These are phyloP conservation scores for Inosperma sp. DNA, from an alignment of 768 basidiomycete species.

Conservation along the genomic window DNA sequence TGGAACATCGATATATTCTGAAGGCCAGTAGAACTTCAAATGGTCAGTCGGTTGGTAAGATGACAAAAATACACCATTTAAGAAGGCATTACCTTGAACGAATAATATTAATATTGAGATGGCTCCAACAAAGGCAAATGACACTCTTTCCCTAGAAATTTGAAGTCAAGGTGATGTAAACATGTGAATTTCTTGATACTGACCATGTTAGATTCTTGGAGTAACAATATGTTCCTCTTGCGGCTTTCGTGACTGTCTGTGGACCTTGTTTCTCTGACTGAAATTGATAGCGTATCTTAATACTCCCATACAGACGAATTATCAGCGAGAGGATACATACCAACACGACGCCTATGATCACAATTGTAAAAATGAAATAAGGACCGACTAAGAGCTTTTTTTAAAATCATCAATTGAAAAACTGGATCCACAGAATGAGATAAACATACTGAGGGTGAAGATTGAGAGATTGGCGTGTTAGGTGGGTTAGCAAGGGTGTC, in stretches of 20 bases:
- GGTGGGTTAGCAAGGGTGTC: slow-evolving; percentile 11
- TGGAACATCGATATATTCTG: slow-evolving; percentile 14
- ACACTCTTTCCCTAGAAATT: slow-evolving; percentile 14
- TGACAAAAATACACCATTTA: not conserved
- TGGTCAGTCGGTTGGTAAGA: not conserved
- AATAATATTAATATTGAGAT: slow-evolving; percentile 17
- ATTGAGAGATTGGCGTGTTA: slow-evolving; percentile 10
- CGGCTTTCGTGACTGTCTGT: slow-evolving; percentile 9
- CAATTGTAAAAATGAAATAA: slow-evolving; percentile 18
- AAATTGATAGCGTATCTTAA: not conserved
- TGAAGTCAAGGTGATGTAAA: not conserved
- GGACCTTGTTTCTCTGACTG: slow-evolving; percentile 18
- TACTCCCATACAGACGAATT: not conserved
- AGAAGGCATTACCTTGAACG: slow-evolving; percentile 17
- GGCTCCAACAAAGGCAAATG: slow-evolving; percentile 15
- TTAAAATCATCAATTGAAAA: not conserved
- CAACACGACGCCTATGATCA: slow-evolving; percentile 19
- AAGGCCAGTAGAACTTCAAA: slow-evolving; percentile 16
- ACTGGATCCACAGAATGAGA: not conserved
- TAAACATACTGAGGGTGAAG: slow-evolving; percentile 7
- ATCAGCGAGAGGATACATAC: slow-evolving; percentile 6
- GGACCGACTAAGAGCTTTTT: slow-evolving; percentile 18
- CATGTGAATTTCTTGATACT: not conserved
- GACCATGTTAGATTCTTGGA: slow-evolving; percentile 17
- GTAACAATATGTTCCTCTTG: slow-evolving; percentile 19